Conservation (phyloP, 2,329 filamentous ascomycete genomes). For the Ophiocordyceps polyrhachis-furcata region DNA sequence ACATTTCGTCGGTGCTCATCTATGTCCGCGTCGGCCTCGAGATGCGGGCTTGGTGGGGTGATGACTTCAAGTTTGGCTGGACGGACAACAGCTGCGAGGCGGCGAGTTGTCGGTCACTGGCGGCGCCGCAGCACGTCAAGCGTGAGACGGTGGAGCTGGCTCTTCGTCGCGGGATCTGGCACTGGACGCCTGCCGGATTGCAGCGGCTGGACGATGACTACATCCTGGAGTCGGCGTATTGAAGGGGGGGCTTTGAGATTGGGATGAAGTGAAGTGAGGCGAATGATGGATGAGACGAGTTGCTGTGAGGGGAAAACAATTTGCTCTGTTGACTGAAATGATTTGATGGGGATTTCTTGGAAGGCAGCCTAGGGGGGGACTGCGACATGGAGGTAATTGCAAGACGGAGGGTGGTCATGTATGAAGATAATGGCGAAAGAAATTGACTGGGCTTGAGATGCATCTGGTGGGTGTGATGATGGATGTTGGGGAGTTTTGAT, state of each 20-base stretch:
- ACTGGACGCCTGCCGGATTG: constrained; percentile 14
- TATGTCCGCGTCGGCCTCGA: constrained; percentile 18
- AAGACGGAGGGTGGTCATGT: constrained; percentile 8
- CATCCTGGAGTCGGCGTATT: constrained; percentile 12
- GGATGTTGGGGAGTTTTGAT: too few species aligned
- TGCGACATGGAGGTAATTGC: constrained; percentile 13
- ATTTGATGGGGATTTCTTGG: constrained; percentile 18
- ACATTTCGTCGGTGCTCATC: constrained; percentile 20
- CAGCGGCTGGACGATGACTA: constrained; percentile 14
- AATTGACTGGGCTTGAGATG: background rate
- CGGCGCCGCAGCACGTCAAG: constrained; percentile 10
- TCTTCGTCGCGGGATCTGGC: constrained; percentile 15
- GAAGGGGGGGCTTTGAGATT: constrained; percentile 4
- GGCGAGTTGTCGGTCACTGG: constrained; percentile 14
- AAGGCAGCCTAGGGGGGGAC: constrained; percentile 12
- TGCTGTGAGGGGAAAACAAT: constrained; percentile 11
- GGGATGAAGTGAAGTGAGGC: background rate
- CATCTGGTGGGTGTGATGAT: background rate
- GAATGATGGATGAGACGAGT: constrained; percentile 6
- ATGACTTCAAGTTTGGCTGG: constrained; percentile 22
- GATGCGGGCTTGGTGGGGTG: constrained; percentile 21
- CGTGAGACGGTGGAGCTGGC: constrained; percentile 13
- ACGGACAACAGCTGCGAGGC: constrained; percentile 21
- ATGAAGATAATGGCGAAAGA: constrained; percentile 5
- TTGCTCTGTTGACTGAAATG: constrained; percentile 12